Percentiles rank a stretch among this genome's conserved stretches.
Conservation (phyloP, 805 yeast species). For the Saccharomycopsis sp. region DNA sequence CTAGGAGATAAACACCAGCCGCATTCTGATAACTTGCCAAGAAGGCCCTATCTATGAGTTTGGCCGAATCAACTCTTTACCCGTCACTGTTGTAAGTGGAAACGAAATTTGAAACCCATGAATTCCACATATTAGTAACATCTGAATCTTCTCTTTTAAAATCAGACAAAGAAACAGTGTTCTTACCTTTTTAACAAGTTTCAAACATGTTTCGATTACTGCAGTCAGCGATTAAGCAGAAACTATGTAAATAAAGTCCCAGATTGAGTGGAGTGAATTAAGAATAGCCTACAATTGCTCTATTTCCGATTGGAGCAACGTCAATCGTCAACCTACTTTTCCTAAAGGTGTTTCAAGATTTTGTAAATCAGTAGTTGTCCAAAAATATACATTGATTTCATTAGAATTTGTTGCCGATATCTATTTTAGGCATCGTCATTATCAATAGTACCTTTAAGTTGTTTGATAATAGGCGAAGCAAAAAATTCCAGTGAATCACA, state of each 20-base stretch:
- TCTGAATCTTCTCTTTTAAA: neutral
- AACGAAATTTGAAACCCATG: neutral
- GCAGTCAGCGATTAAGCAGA: neutral
- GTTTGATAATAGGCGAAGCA: neutral
- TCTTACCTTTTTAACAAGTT: conserved; percentile 1
- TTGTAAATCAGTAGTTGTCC: too few relatives aligned
- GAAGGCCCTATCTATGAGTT: neutral
- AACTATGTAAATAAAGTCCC: neutral
- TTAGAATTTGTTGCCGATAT: too few relatives aligned
- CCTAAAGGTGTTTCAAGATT: too few relatives aligned
- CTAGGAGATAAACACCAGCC: neutral
- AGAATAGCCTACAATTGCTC: neutral
- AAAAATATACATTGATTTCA: too few relatives aligned
- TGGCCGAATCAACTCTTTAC: neutral
- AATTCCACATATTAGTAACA: neutral
- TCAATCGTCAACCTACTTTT: too few relatives aligned
- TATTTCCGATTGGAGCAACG: too few relatives aligned
- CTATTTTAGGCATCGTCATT: conserved; percentile 1
- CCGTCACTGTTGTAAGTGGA: neutral
- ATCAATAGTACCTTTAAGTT: neutral
- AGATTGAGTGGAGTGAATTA: neutral
- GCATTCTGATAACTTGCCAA: neutral
- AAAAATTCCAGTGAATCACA: conserved; percentile 3
- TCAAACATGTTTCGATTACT: neutral
- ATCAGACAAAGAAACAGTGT: neutral